Evolutionary conservation across 2,329 filamentous ascomycete genomes (phyloP), one percentile per base, ranked within the genome.

Genomic region (Stylonectria norvegica): DNA sequence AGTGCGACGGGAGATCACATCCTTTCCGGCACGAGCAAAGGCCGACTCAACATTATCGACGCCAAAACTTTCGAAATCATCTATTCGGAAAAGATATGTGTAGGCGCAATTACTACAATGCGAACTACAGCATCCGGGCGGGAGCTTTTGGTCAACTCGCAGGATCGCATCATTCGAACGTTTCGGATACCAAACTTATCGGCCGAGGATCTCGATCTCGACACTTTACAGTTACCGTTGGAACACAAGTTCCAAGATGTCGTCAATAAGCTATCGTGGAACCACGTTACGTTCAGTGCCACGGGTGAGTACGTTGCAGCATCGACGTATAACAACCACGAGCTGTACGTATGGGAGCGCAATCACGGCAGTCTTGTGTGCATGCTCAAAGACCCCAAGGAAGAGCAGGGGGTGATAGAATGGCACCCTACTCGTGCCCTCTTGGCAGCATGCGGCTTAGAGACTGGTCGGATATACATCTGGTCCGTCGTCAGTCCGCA

Each of bases 161-260:
- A 89, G 53, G 93, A 98, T 65, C 84, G 93, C 38, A 91, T 97
- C 47, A 95, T 98, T 59, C 81, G 94, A 47, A 96, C 93, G 1
- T 85, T 98, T 52, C 81, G 89, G 48, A 76, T 98, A 51, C 93
- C 94, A 1, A 87, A 96, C 56, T 75, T 85, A 27, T 75, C 78
- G 9, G 73, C 71, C 2, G 69, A 77, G 11, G 78, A 86, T 55
- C 75, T 95, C 30, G 86, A 95, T 51, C 79, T 86, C 15, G 86
- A 94, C 55, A 91, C 85, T 19, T 85, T 98, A 56, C 85, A 91
- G 56, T 73, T 98, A 28, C 87, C 93, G 28, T 80, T 96, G 10
- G 91, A 98, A 65, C 93, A 98, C 69, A 97, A 96, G 61, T 98
- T 97, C 57, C 90, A 97, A 64, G 94, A 98, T 60, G 85, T 97